Evolutionary conservation across 805 yeast genomes (phyloP).

Genomic region (Wickerhamomyces alni): DNA sequence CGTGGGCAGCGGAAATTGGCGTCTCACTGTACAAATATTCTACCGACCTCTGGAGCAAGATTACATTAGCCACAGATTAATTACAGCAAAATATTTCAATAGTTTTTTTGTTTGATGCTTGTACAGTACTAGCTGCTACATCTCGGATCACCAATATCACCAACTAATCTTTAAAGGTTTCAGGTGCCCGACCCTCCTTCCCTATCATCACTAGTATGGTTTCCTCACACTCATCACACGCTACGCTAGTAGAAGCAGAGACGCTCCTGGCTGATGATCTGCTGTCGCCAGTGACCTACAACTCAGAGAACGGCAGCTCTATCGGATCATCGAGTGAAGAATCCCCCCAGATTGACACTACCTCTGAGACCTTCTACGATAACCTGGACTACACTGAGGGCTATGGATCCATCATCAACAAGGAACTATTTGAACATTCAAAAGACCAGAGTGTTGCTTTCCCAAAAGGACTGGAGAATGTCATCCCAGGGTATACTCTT

Average conservation of each 20-base stretch:
- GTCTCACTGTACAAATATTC: no score
- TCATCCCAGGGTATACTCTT: conserved; percentile 13
- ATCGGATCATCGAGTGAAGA: conserved; percentile 1
- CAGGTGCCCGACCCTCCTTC: no score
- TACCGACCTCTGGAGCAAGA: no score
- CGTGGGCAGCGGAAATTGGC: no score
- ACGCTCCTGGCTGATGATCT: conserved; percentile 6
- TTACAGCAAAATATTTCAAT: no score
- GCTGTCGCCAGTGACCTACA: conserved; percentile 11
- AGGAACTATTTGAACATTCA: conserved; percentile 12
- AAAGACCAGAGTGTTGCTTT: conserved; percentile 5
- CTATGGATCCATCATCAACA: conserved; percentile 5
- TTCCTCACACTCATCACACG: not conserved
- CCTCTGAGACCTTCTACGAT: not conserved
- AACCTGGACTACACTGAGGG: not conserved
- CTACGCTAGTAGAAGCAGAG: not conserved
- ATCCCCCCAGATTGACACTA: not conserved
- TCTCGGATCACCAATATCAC: no score
- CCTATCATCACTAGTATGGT: no score
- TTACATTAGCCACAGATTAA: no score
- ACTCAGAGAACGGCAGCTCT: conserved; percentile 7
- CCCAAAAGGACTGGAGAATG: conserved; percentile 6
- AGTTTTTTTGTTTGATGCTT: no score
- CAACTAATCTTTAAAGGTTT: no score
- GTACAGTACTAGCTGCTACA: no score